Conservation (phyloP, 768 basidiomycete genomes). For the Suillus brevipes region DNA sequence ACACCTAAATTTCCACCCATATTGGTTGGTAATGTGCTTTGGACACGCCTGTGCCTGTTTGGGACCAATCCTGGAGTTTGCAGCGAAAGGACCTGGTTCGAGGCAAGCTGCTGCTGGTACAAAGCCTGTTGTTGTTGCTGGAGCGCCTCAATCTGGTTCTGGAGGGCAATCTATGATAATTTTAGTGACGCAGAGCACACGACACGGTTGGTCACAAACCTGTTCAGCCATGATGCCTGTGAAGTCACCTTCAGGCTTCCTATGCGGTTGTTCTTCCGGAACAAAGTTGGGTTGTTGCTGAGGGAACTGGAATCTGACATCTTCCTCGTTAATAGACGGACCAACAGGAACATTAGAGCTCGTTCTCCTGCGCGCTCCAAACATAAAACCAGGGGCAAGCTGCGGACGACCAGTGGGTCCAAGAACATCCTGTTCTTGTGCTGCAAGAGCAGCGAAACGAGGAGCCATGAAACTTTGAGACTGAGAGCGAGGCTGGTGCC, state of each 20-base stretch:
- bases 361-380: conserved; percentile 64
- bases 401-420: conserved; percentile 84
- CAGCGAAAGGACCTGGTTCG: conserved; percentile 80
- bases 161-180: conserved; percentile 70
- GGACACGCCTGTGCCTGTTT: conserved; percentile 79
- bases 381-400: conserved; percentile 89
- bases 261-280: conserved; percentile 41
- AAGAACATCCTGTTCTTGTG: conserved; percentile 60
- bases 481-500: conserved; percentile 71
- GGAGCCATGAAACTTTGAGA: conserved; percentile 88
- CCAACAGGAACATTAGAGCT: conserved; percentile 57
- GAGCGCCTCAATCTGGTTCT: conserved; percentile 86
- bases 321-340: conserved; percentile 79
- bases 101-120: conserved; percentile 87
- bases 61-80: conserved; percentile 76
- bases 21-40: conserved; percentile 75
- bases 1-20: conserved; percentile 48
- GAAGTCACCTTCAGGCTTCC: conserved; percentile 72
- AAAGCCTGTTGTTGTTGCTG: conserved; percentile 90
- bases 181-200: conserved; percentile 11
- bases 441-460: conserved; percentile 80
- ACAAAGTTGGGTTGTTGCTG: conserved; percentile 53
- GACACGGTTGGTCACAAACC: conserved; percentile 43
- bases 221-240: conserved; percentile 95
- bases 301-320: conserved; percentile 80